Base-by-base conservation (phyloP, 2,329 filamentous ascomycete genomes). In the Endocalyx cinctus region DNA sequence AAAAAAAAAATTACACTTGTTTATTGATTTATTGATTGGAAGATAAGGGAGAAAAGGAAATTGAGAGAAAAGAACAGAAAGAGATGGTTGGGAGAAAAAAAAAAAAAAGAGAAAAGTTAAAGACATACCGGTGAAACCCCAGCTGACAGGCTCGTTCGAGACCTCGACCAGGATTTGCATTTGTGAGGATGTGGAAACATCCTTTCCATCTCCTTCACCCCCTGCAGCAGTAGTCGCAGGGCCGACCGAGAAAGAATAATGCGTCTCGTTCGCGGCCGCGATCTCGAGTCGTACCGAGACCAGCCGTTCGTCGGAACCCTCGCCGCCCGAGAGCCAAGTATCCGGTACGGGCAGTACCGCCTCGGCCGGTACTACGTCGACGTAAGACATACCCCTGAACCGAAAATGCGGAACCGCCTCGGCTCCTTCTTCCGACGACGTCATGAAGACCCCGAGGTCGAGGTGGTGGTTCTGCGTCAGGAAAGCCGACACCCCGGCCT, bases 401-500 rank as follows among this genome's bases (percentile, higher is more conserved):
- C 67, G 58, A 17, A 72, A 53, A 29, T 72, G 62, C 3, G 60
- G 60, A 3, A 57, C 51, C 35, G 61, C 37, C 8, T 39, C 43
- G 1, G 15, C 35, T 27, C 38, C 34, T 18, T 27, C 43, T 31
- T 8, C 22, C 17, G 29, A 8, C 8, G 20, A 8, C 20, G 20
- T 23, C 44, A 60, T 45, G 12, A 61, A 57, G 7, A 69, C 41
- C 0, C 64, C 61, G 7, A 77, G 46, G 26, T 74, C 67, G 6
- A 71, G 53, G 32, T 77, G 72, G 38, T 75, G 67, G 41, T 68
- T 64, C 47, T 76, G 65, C 0, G 67, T 74, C 20, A 77, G 54
- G 47, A 77, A 77, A 0, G 66, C 58, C 0, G 66, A 67, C 5
- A 77, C 55, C 1, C 74, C 74, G 2, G 70, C 67, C 48, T 78